These are phyloP conservation scores for Potentilla sterilis DNA, from an alignment of 306 rosid species.

Conservation along the genomic window DNA sequence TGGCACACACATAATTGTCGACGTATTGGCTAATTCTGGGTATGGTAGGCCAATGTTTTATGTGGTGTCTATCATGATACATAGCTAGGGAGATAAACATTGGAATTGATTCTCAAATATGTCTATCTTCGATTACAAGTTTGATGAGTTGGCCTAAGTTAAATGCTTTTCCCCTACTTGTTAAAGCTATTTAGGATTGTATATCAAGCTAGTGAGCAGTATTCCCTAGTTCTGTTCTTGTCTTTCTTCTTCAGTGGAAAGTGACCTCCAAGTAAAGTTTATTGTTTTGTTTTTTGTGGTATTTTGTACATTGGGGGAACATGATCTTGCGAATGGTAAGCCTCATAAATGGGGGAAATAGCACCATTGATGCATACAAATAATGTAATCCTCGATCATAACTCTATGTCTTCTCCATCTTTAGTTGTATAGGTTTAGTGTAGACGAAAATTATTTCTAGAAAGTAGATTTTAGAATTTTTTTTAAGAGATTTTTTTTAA, in stretches of 20 bases:
- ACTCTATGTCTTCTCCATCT: not conserved
- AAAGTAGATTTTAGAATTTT: not conserved
- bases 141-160: conserved; percentile 6
- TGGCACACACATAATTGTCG: not conserved
- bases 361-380: not conserved
- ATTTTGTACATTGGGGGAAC: not conserved
- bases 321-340: not conserved
- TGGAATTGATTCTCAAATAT: conserved; percentile 33
- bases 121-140: conserved; percentile 12
- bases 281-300: not conserved
- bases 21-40: not conserved
- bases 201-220: not conserved
- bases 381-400: not conserved
- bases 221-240: not conserved
- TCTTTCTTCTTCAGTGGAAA: not conserved
- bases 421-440: not conserved
- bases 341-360: not conserved
- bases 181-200: not conserved
- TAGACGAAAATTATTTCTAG: too few relatives aligned
- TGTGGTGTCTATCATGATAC: not conserved
- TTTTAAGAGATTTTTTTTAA: too few relatives aligned
- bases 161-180: not conserved
- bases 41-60: not conserved
- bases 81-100: not conserved
- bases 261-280: not conserved